Percentiles rank a stretch among this genome's conserved stretches.
These are phyloP conservation scores for Fonsecaea pedrosoi DNA, from an alignment of 2,329 filamentous ascomycete genomes.

Conservation along the genomic window DNA sequence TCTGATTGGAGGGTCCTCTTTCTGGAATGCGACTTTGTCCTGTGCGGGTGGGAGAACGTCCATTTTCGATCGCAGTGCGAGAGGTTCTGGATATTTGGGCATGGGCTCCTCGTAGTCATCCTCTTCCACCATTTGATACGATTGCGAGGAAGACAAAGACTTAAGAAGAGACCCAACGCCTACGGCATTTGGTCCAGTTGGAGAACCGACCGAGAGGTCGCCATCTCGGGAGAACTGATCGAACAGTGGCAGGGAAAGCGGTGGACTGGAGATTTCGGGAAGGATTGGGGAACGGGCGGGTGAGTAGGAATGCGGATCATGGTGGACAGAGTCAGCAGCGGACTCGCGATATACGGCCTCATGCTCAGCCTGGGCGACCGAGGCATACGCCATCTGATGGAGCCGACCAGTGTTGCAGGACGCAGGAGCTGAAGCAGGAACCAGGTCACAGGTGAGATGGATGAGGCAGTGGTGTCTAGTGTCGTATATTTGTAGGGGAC, in stretches of 20 bases:
- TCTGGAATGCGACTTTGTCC: conserved; percentile 26
- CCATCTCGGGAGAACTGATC: conserved; percentile 26
- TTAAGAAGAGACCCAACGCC: conserved; percentile 47
- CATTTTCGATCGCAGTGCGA: conserved; percentile 23
- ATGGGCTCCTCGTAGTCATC: conserved; percentile 52
- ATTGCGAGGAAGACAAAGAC: conserved; percentile 46
- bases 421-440: neutral
- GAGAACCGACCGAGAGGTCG: conserved; percentile 15
- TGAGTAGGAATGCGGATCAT: conserved; percentile 13
- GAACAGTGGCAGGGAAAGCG: conserved; percentile 23
- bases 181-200: conserved; percentile 15
- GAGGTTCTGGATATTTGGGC: conserved; percentile 24
- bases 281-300: conserved; percentile 20
- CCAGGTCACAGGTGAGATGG: conserved; percentile 20
- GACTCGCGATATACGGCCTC: conserved; percentile 24
- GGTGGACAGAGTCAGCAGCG: conserved; percentile 10
- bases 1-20: conserved; percentile 37
- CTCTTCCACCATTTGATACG: conserved; percentile 56
- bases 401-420: conserved; percentile 7
- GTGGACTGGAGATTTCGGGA: conserved; percentile 29
- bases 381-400: conserved; percentile 33
- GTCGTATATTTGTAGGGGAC: conserved; percentile 12
- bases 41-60: conserved; percentile 17
- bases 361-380: conserved; percentile 34
- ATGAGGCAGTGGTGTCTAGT: conserved; percentile 13